A percentile compares a stretch with the other conserved stretches of the same genome.
These are phyloP conservation scores for Cichorium intybus DNA, from an alignment of 140 eudicot species.

Conservation along the genomic window DNA sequence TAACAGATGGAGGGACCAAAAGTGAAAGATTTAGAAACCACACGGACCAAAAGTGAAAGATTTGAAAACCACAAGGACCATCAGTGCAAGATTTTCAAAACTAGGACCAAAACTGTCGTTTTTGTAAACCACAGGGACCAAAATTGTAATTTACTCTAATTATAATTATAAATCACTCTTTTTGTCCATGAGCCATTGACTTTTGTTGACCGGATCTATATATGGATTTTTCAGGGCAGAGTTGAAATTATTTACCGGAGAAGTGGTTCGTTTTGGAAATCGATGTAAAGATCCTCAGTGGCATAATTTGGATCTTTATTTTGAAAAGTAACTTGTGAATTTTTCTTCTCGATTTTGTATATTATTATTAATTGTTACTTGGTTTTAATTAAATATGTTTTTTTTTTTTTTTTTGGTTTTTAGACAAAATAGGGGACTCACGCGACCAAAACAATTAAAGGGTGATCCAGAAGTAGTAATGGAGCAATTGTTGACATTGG, in stretches of 20 bases:
- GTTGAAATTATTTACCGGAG: slow-evolving; percentile 57
- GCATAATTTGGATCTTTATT: slow-evolving; percentile 92
- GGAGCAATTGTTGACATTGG: slow-evolving; percentile 61
- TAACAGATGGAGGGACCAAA: too few species aligned
- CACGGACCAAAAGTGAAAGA: too few species aligned
- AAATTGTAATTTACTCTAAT: too few species aligned
- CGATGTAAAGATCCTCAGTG: slow-evolving; percentile 96
- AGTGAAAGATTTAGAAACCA: too few species aligned
- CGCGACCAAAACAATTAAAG: slow-evolving; percentile 53
- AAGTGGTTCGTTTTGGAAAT: slow-evolving; percentile 88
- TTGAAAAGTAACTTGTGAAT: slow-evolving; percentile 58
- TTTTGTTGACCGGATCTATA: slow-evolving; percentile 4
- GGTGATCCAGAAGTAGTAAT: slow-evolving; percentile 60
- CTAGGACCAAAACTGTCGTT: too few species aligned
- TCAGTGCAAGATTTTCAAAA: too few species aligned
- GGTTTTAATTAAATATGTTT: slow-evolving; percentile 10
- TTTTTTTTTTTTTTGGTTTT: slow-evolving; percentile 24
- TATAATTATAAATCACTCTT: neutral
- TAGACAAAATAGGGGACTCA: slow-evolving; percentile 65
- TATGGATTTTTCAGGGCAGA: slow-evolving; percentile 51
- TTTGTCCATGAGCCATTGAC: neutral
- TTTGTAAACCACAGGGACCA: too few species aligned
- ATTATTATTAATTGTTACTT: slow-evolving; percentile 16
- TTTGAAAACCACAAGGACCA: too few species aligned
- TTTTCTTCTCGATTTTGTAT: neutral